phyloP scores from a whole-genome alignment of 305 asterid species.

The Withania somnifera region DNA sequence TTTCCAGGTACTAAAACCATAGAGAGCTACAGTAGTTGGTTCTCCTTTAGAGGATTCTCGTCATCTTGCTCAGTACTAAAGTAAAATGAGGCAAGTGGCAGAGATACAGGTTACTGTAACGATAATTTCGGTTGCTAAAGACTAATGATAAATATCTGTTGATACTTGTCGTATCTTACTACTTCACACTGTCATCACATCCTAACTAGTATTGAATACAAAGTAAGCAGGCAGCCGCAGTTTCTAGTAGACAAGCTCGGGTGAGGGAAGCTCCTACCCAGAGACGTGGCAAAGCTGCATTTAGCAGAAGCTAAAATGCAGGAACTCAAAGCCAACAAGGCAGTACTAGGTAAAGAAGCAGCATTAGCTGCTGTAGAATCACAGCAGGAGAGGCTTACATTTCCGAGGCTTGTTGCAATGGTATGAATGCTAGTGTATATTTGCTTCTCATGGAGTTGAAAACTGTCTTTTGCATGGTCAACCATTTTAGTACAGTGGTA shows the following conservation, averaged over 20 bases:
- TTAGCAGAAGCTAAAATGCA: conserved; percentile 89
- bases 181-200: neutral
- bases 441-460: neutral
- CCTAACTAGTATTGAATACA: neutral
- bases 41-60: conserved; percentile 97
- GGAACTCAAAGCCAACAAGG: conserved; percentile 88
- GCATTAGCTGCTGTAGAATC: conserved; percentile 95
- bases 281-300: conserved; percentile 83
- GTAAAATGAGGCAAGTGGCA: conserved; percentile 96
- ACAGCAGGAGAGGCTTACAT: conserved; percentile 93
- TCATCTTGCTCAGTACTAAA: conserved; percentile 94
- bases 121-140: neutral
- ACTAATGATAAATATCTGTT: neutral
- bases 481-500: neutral
- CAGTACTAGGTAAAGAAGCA: conserved; percentile 96
- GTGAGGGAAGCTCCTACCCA: conserved; percentile 90
- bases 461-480: neutral
- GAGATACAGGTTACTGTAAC: conserved; percentile 65
- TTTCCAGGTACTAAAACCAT: conserved; percentile 79
- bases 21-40: conserved; percentile 75
- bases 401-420: conserved; percentile 90
- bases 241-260: conserved; percentile 86
- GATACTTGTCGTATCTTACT: neutral
- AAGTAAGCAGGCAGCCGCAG: conserved; percentile 72
- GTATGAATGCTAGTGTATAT: conserved; percentile 23